A percentile compares a stretch with the other conserved stretches of the same genome.
Conservation (phyloP, 441 rosid genomes). For the Geranium incanum region DNA sequence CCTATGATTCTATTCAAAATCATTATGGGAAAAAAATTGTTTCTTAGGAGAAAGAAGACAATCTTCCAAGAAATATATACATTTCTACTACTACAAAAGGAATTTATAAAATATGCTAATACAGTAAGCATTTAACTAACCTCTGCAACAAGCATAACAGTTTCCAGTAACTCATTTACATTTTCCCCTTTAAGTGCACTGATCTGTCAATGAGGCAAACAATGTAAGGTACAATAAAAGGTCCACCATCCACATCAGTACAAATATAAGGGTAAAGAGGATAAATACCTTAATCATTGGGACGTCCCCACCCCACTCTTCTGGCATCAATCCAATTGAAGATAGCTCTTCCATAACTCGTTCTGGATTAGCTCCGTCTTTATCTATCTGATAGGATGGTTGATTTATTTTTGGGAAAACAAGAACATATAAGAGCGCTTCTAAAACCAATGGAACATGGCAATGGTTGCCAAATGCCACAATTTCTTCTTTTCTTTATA, state of each 20-base stretch:
- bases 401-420: background rate
- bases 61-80: background rate
- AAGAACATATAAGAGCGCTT: background rate
- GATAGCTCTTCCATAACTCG: constrained; percentile 97
- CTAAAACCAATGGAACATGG: background rate
- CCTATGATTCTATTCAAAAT: background rate
- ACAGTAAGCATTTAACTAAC: constrained; percentile 34
- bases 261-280: constrained; percentile 16
- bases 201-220: constrained; percentile 46
- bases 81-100: background rate
- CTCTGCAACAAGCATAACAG: constrained; percentile 97
- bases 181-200: constrained; percentile 94
- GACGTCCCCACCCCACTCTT: constrained; percentile 95
- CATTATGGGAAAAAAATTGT: background rate
- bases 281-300: constrained; percentile 86
- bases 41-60: background rate
- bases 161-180: constrained; percentile 78
- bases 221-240: constrained; percentile 21
- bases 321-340: constrained; percentile 90
- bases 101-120: background rate
- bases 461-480: background rate
- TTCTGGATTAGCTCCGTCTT: constrained; percentile 92
- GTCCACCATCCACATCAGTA: constrained; percentile 20
- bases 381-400: constrained; percentile 59
- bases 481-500: background rate